Evolutionary conservation across 208 protist species (phyloP), one percentile per base, ranked within the genome.

Genomic region (Crithidia sp.): DNA sequence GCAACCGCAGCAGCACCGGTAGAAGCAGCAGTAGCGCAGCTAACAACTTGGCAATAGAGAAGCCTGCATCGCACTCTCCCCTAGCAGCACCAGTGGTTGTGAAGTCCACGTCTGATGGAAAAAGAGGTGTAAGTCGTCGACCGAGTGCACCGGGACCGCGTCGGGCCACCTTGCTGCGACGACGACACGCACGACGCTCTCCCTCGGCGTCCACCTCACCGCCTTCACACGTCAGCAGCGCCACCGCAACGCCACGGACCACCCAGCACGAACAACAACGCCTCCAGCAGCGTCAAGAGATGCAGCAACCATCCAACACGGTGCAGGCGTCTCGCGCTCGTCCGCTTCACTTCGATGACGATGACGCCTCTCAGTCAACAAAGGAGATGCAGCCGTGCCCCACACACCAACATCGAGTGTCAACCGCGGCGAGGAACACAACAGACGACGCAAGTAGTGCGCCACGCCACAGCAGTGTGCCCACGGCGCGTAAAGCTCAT

Each of bases 281-380:
- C 19, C 14, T 1, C 36, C 44, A 49, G 40, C 59, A 49, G 14
- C 40, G 6, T 0, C 10, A 45, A n/a, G 17, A 61, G 19, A 44
- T 10, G 7, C 12, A 44, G 19, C 10, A 41, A 28, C 28, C 7
- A n/a, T 41, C 10, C 10, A 12, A 12, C 17, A 12, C 59, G 16
- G 9, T 39, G 40, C 6, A 4, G 14, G 6, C 47, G 9, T 17
- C 59, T 57, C 74, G 62, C 41, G 52, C n/a, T 10, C 74, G 74
- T 19, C 67, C 56, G 39, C 74, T 74, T 0, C 57, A 40, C 17
- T 79, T 56, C 47, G 67, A 71, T 4, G 39, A 47, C 39, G 60
- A 50, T 4, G 57, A 61, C 41, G 7, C 37, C 44, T 19, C 19
- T 28, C 28, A 28, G 28, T 1, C 28, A 28, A 1, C 28, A 28